Evolutionary conservation across 2,329 filamentous ascomycete species (phyloP).

Genomic region (Aspergillus brunneoviolaceus): DNA sequence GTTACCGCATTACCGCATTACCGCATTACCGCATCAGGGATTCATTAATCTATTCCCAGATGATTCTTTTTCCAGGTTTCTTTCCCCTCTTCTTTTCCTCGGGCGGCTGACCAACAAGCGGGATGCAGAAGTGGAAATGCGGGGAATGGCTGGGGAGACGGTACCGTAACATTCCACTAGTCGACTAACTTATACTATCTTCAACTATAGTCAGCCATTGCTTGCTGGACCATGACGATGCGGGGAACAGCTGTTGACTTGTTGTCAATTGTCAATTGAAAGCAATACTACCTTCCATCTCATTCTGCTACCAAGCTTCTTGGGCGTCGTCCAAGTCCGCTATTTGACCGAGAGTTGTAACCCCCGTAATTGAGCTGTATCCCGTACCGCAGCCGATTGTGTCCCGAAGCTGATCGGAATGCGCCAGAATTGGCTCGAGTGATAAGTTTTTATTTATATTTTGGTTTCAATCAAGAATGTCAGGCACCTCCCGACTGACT

Average conservation of each 20-base stretch:
- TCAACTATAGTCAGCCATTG: not conserved
- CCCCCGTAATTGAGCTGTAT: not conserved
- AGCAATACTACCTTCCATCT: not conserved
- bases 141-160: constrained; percentile 3
- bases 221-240: not conserved
- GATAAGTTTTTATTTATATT: not conserved
- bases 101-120: not conserved
- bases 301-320: not conserved
- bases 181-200: not conserved
- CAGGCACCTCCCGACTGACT: not conserved
- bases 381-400: too few relatives aligned
- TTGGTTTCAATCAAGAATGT: constrained; percentile 4
- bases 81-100: not conserved
- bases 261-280: not conserved
- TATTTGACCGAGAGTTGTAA: not conserved
- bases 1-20: not conserved
- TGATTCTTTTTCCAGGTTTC: too few relatives aligned
- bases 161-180: not conserved
- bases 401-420: not conserved
- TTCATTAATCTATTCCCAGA: not conserved
- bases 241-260: not conserved
- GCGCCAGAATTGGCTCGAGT: not conserved
- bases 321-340: not conserved
- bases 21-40: not conserved
- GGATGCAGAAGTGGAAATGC: constrained; percentile 3